phyloP scores from a whole-genome alignment of 768 basidiomycete species.

The Termitomyces sp. region DNA sequence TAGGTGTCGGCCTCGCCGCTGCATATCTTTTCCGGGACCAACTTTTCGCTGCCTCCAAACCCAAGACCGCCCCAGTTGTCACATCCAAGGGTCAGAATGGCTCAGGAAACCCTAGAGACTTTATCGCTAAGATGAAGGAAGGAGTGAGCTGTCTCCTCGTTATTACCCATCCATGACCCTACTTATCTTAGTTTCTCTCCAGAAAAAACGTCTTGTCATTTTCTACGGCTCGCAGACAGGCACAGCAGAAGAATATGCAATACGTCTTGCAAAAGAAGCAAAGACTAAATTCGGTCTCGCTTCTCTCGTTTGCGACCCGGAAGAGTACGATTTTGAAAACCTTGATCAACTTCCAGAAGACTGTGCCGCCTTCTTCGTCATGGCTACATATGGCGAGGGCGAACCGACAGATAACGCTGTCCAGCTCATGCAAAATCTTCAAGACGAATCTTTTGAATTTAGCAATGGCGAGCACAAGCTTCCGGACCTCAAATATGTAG shows the following conservation, averaged over 20 bases:
- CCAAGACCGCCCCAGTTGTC: constrained; percentile 46
- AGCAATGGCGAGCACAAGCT: constrained; percentile 73
- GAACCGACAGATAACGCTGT: constrained; percentile 99
- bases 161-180: neutral
- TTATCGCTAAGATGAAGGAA: constrained; percentile 91
- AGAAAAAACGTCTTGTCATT: constrained; percentile 97
- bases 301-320: constrained; percentile 95
- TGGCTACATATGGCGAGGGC: constrained; percentile 99
- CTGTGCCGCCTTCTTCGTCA: constrained; percentile 86
- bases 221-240: constrained; percentile 99
- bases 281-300: constrained; percentile 95
- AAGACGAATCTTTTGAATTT: constrained; percentile 86
- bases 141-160: constrained; percentile 53
- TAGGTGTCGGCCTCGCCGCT: constrained; percentile 75
- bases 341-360: constrained; percentile 89
- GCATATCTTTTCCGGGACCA: constrained; percentile 84
- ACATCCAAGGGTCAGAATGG: constrained; percentile 55
- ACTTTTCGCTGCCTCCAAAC: constrained; percentile 65
- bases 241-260: constrained; percentile 97
- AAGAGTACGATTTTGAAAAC: constrained; percentile 98
- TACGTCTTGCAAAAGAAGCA: constrained; percentile 96
- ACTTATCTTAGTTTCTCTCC: constrained; percentile 5
- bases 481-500: constrained; percentile 87
- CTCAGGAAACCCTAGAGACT: constrained; percentile 88
- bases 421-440: constrained; percentile 87